phyloP scores from a whole-genome alignment of 805 yeast genomes.

The Groenewaldozyma tartarivorans region DNA sequence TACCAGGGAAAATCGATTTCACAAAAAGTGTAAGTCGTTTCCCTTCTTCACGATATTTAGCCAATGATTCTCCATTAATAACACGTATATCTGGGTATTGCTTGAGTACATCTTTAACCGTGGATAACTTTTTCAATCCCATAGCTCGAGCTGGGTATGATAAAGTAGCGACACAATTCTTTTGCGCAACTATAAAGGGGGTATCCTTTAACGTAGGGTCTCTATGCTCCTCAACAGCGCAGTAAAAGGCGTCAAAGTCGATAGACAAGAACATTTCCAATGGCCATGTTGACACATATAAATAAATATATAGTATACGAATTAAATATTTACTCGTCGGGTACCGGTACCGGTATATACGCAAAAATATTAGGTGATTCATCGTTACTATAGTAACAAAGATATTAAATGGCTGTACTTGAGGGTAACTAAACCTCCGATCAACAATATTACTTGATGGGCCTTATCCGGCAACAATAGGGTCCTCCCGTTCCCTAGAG shows the following conservation, averaged over 20 bases:
- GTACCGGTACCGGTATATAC: no score
- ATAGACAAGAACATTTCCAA: conserved; percentile 20
- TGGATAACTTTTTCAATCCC: conserved; percentile 22
- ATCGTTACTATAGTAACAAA: no score
- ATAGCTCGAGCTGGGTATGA: conserved; percentile 25
- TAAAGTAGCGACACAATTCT: conserved; percentile 23
- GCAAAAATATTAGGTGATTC: no score
- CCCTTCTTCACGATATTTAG: conserved; percentile 24
- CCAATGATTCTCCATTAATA: conserved; percentile 25
- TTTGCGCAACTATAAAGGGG: conserved; percentile 26
- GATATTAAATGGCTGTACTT: no score
- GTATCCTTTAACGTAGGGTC: conserved; percentile 19
- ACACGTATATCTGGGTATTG: conserved; percentile 18
- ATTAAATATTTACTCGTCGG: no score
- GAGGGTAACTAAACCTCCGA: no score
- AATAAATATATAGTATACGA: no score
- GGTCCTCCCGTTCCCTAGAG: not conserved
- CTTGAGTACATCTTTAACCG: conserved; percentile 11
- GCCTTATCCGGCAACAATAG: no score
- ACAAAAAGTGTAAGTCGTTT: conserved; percentile 19
- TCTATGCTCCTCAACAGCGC: conserved; percentile 25
- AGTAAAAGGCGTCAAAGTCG: conserved; percentile 28
- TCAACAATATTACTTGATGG: no score
- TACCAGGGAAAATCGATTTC: conserved; percentile 10
- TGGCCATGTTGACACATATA: no score